Conservation (phyloP, 2,329 filamentous ascomycete genomes). For the Monosporascus cannonballus region DNA sequence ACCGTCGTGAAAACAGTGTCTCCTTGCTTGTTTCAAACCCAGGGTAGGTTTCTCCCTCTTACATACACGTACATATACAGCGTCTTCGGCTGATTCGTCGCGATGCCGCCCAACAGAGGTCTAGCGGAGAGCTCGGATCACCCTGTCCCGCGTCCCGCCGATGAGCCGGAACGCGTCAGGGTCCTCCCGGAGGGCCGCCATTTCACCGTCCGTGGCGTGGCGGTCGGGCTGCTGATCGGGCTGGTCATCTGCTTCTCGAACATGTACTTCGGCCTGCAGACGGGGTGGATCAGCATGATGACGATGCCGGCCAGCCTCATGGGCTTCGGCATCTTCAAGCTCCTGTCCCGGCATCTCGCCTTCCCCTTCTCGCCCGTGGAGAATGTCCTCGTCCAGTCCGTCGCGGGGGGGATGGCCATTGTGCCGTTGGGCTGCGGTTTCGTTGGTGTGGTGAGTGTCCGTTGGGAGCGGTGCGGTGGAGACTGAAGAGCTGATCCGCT, state of each 20-base stretch:
- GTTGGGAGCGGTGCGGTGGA: neutral
- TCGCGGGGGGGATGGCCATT: constrained; percentile 90
- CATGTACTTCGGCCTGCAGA: constrained; percentile 98
- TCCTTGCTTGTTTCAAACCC: too few species aligned
- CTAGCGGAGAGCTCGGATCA: neutral
- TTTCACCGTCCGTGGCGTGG: constrained; percentile 78
- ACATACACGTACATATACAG: neutral
- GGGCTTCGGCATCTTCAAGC: constrained; percentile 89
- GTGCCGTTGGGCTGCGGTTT: constrained; percentile 96
- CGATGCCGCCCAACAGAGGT: neutral
- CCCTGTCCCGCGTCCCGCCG: neutral
- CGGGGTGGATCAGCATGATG: constrained; percentile 71
- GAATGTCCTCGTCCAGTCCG: constrained; percentile 94
- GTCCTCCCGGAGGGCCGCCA: constrained; percentile 47
- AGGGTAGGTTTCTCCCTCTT: neutral
- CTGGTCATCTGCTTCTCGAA: constrained; percentile 93
- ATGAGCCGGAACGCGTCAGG: constrained; percentile 11
- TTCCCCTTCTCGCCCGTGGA: constrained; percentile 90
- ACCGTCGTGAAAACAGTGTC: too few species aligned
- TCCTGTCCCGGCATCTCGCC: constrained; percentile 63
- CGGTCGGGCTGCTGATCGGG: constrained; percentile 77
- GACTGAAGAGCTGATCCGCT: neutral
- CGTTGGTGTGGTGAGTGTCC: constrained; percentile 64
- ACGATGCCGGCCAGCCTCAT: constrained; percentile 93
- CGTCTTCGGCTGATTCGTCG: neutral